Evolutionary conservation across 1,139 yeast species (phyloP).

Genomic region (Sugiyamaella xylanicola): DNA sequence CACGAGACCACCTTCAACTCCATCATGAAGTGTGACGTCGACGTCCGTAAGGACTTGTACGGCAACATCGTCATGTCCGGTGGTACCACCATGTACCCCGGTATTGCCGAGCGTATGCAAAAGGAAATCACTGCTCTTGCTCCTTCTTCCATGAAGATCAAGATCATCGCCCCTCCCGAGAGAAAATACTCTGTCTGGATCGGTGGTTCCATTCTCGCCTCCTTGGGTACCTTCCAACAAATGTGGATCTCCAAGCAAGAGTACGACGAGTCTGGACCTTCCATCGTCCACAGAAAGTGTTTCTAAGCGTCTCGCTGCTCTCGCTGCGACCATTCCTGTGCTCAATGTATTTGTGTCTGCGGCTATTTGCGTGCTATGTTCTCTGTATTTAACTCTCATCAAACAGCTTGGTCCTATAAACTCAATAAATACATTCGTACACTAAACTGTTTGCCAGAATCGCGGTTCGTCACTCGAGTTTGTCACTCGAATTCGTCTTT

Average conservation of each 20-base stretch:
- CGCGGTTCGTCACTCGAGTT: not conserved
- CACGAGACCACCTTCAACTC: conserved; percentile 99
- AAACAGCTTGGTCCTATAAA: conserved; percentile 2
- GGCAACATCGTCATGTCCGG: conserved; percentile 99
- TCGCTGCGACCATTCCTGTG: not conserved
- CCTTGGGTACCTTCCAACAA: conserved; percentile 96
- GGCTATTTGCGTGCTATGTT: not conserved
- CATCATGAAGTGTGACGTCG: conserved; percentile 98
- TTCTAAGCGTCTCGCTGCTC: conserved; percentile 57
- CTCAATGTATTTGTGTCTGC: not conserved
- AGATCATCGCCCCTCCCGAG: conserved; percentile 99
- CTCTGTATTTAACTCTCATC: not conserved
- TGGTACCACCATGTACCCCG: conserved; percentile 99
- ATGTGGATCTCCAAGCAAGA: conserved; percentile 94
- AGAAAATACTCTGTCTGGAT: conserved; percentile 99
- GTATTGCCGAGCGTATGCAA: conserved; percentile 99
- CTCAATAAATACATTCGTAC: conserved; percentile 12
- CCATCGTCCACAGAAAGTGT: conserved; percentile 99
- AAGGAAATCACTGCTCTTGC: conserved; percentile 99
- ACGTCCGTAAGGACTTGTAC: conserved; percentile 98
- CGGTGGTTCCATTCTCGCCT: conserved; percentile 99
- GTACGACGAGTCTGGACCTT: conserved; percentile 99
- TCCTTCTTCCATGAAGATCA: conserved; percentile 99
- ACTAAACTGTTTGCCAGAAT: not conserved
- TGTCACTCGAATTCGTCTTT: not conserved